These are phyloP conservation scores for Aspergillus flavus DNA, from an alignment of 2,329 filamentous ascomycete genomes.

Conservation along the genomic window DNA sequence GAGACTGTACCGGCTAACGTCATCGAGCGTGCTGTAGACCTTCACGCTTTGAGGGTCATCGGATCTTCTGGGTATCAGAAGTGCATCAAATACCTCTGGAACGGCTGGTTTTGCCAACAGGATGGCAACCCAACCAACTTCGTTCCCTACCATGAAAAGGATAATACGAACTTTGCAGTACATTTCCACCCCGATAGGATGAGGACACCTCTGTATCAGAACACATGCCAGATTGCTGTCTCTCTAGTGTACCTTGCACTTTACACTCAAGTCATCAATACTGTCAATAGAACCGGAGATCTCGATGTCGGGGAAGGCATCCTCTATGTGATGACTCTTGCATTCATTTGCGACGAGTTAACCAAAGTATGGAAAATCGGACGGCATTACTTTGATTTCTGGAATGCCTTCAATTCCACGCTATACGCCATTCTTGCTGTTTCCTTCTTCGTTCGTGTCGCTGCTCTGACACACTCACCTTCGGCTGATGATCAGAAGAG, in stretches of 20 bases:
- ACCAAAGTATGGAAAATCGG: slow-evolving; percentile 94
- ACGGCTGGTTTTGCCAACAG: slow-evolving; percentile 95
- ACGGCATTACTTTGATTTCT: slow-evolving; percentile 87
- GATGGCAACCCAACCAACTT: slow-evolving; percentile 89
- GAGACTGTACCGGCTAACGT: slow-evolving; percentile 79
- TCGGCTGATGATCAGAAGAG: slow-evolving; percentile 55
- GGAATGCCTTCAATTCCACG: slow-evolving; percentile 90
- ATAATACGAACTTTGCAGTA: slow-evolving; percentile 72
- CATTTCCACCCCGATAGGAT: slow-evolving; percentile 95
- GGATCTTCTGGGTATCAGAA: slow-evolving; percentile 94
- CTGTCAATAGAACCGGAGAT: slow-evolving; percentile 82
- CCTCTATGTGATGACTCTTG: slow-evolving; percentile 87
- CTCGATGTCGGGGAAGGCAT: slow-evolving; percentile 81
- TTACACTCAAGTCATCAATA: slow-evolving; percentile 91
- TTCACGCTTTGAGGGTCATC: slow-evolving; percentile 87
- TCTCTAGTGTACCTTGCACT: slow-evolving; percentile 80
- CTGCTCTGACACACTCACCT: slow-evolving; percentile 69
- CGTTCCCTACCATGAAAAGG: slow-evolving; percentile 81
- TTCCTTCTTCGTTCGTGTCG: slow-evolving; percentile 76
- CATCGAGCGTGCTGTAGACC: slow-evolving; percentile 88
- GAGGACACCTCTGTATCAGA: slow-evolving; percentile 90
- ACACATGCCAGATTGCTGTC: slow-evolving; percentile 81
- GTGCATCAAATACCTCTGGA: slow-evolving; percentile 90
- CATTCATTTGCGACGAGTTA: slow-evolving; percentile 85
- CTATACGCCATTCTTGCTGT: slow-evolving; percentile 78